These are phyloP conservation scores for Quillaja saponaria DNA, from an alignment of 306 rosid genomes.

Conservation along the genomic window DNA sequence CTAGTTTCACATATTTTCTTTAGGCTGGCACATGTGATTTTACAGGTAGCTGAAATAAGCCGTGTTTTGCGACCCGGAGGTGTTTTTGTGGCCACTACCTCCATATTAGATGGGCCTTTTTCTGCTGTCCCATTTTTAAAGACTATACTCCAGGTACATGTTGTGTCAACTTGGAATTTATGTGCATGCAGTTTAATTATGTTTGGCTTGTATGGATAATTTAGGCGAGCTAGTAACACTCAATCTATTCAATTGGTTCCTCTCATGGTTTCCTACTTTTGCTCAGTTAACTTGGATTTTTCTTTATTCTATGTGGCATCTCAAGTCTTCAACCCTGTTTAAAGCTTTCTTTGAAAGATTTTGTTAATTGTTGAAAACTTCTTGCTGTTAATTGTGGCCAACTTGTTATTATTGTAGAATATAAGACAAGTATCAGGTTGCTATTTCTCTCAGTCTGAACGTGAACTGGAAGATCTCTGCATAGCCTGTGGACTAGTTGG, in stretches of 20 bases:
- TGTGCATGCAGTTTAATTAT: not conserved
- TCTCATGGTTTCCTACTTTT: not conserved
- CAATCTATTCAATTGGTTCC: constrained; percentile 14
- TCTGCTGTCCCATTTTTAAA: constrained; percentile 55
- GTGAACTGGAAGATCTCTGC: not conserved
- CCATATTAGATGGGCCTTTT: constrained; percentile 67
- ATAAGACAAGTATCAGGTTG: constrained; percentile 27
- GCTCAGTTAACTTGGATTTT: not conserved
- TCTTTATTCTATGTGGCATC: not conserved
- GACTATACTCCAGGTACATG: constrained; percentile 55
- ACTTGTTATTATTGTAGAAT: constrained; percentile 41
- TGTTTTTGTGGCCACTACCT: constrained; percentile 83
- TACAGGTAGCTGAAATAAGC: constrained; percentile 89
- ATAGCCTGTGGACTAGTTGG: not conserved
- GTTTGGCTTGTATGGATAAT: constrained; percentile 15
- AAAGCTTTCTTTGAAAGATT: not conserved
- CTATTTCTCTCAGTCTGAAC: not conserved
- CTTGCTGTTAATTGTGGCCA: constrained; percentile 25
- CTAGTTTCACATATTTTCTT: too few species aligned
- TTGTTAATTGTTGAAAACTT: not conserved
- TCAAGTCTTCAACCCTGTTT: not conserved
- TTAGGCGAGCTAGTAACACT: not conserved
- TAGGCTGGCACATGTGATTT: constrained; percentile 25
- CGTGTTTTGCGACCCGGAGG: constrained; percentile 88
- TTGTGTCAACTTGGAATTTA: constrained; percentile 9